Evolutionary conservation across 2,329 filamentous ascomycete genomes (phyloP).

Genomic region (Aureobasidium subglaciale): DNA sequence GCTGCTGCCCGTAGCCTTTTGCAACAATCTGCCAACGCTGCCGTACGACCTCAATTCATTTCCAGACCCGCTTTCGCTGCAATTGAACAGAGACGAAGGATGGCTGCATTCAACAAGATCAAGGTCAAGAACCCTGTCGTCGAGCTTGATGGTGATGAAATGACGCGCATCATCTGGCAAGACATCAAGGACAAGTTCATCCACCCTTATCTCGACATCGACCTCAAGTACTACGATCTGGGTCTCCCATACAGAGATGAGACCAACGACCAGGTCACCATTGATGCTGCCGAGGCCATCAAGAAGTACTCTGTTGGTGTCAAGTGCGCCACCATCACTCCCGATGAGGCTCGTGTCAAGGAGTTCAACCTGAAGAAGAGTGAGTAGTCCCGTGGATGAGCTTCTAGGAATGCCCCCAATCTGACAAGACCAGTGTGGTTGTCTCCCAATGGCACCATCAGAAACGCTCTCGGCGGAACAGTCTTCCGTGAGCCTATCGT

Average conservation of each 20-base stretch:
- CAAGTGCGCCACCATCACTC: slow-evolving; percentile 99
- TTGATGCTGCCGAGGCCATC: slow-evolving; percentile 93
- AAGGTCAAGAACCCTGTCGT: slow-evolving; percentile 99
- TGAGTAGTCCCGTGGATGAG: slow-evolving; percentile 38
- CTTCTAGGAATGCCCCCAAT: background rate
- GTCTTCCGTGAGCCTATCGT: slow-evolving; percentile 99
- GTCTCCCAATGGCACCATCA: slow-evolving; percentile 85
- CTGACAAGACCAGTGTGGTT: slow-evolving; percentile 69
- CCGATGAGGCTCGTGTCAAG: slow-evolving; percentile 90
- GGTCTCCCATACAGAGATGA: slow-evolving; percentile 91
- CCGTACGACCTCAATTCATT: slow-evolving; percentile 17
- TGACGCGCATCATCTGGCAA: slow-evolving; percentile 99
- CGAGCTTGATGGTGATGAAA: slow-evolving; percentile 89
- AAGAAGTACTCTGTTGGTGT: slow-evolving; percentile 98
- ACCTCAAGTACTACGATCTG: slow-evolving; percentile 63
- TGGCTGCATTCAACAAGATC: slow-evolving; percentile 65
- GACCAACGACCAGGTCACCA: slow-evolving; percentile 92
- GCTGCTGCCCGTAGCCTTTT: slow-evolving; percentile 12
- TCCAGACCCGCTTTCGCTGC: slow-evolving; percentile 18
- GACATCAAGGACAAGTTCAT: slow-evolving; percentile 99
- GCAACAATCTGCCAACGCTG: background rate
- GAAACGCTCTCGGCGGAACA: slow-evolving; percentile 73
- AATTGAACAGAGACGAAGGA: slow-evolving; percentile 30
- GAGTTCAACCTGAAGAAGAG: slow-evolving; percentile 99
- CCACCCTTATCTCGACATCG: slow-evolving; percentile 89